These are phyloP conservation scores for Friedmanniomyces simplex DNA, from an alignment of 495 filamentous ascomycete species.

Conservation along the genomic window DNA sequence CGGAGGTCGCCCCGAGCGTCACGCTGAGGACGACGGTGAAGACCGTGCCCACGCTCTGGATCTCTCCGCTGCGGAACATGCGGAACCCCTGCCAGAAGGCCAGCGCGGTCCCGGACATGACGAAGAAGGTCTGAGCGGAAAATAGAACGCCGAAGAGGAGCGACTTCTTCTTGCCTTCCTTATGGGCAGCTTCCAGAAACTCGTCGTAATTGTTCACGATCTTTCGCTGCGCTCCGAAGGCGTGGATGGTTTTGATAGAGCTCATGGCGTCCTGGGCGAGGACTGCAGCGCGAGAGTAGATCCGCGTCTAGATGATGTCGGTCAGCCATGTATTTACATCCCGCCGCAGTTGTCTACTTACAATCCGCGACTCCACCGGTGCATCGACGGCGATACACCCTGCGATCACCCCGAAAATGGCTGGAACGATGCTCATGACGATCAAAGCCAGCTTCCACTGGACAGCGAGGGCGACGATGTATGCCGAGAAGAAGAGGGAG, in stretches of 20 bases:
- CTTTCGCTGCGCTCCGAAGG: conserved; percentile 12
- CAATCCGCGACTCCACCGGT: conserved; percentile 4
- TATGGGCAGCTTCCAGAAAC: conserved; percentile 9
- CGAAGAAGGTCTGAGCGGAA: conserved; percentile 14
- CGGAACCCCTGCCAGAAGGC: conserved; percentile 20
- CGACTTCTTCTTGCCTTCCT: conserved; percentile 16
- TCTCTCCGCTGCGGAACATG: conserved; percentile 16
- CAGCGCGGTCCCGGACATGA: conserved; percentile 13
- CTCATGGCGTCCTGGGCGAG: conserved; percentile 15
- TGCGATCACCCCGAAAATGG: conserved; percentile 5
- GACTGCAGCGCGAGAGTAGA: conserved; percentile 13
- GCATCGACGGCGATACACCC: neutral
- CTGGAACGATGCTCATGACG: conserved; percentile 16
- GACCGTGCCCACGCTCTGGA: conserved; percentile 11
- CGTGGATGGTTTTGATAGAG: conserved; percentile 20
- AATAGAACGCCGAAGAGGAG: conserved; percentile 15
- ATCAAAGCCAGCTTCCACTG: conserved; percentile 25
- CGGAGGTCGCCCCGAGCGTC: conserved; percentile 10
- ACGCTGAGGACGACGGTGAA: conserved; percentile 20
- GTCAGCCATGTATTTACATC: neutral
- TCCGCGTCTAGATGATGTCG: neutral
- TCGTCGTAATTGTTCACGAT: conserved; percentile 14
- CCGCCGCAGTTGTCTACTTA: neutral
- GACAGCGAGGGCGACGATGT: conserved; percentile 16
- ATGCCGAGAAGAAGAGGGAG: conserved; percentile 21